Evolutionary conservation across 1,284 basidiomycete genomes (phyloP).

Genomic region (Trametes pubescens): DNA sequence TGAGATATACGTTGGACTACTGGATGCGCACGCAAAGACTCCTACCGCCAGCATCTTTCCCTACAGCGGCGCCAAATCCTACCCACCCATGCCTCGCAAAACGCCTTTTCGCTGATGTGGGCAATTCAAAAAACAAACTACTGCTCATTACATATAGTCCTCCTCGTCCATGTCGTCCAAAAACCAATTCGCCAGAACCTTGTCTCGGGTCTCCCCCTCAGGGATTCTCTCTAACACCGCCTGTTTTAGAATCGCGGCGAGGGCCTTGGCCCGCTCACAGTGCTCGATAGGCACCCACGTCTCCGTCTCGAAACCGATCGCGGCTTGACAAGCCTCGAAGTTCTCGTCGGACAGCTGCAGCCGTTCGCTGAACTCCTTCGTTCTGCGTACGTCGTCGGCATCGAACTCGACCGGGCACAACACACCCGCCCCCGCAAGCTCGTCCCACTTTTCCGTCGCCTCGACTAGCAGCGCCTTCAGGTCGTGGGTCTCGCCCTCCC

Average conservation of each 20-base stretch:
- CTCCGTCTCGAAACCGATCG: slow-evolving; percentile 47
- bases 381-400: slow-evolving; percentile 50
- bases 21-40: no score
- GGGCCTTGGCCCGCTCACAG: slow-evolving; percentile 48
- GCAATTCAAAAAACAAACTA: not conserved
- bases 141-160: not conserved
- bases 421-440: slow-evolving; percentile 45
- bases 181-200: slow-evolving; percentile 11
- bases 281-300: slow-evolving; percentile 49
- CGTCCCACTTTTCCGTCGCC: slow-evolving; percentile 48
- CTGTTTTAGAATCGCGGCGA: slow-evolving; percentile 46
- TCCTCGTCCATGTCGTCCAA: slow-evolving; percentile 11
- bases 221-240: slow-evolving; percentile 34
- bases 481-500: slow-evolving; percentile 56
- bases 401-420: slow-evolving; percentile 57
- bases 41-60: no score
- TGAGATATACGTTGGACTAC: no score
- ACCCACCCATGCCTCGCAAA: no score
- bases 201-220: slow-evolving; percentile 2
- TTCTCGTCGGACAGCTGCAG: slow-evolving; percentile 29
- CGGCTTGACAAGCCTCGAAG: slow-evolving; percentile 37
- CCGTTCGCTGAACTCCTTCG: slow-evolving; percentile 42
- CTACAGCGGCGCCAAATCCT: no score
- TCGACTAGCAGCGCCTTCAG: slow-evolving; percentile 52
- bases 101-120: no score